Percentiles rank a stretch among this genome's conserved stretches.
Conservation (phyloP, 257 asterid genomes). For the Galeopsis tetrahit region DNA sequence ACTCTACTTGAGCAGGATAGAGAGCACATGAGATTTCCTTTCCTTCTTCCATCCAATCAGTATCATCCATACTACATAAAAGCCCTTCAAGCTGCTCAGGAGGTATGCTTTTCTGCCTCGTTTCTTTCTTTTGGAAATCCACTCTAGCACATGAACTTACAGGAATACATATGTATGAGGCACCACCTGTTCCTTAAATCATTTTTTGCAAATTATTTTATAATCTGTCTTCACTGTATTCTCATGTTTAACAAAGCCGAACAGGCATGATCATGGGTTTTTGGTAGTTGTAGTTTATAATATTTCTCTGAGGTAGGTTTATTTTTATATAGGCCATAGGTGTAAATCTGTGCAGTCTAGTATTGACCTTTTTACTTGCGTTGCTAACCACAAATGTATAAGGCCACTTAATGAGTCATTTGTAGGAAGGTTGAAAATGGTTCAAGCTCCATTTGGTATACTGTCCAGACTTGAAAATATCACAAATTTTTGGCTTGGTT, state of each 20-base stretch:
- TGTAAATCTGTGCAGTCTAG: background rate
- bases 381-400: background rate
- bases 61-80: slow-evolving; percentile 79
- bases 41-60: slow-evolving; percentile 80
- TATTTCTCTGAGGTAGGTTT: background rate
- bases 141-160: slow-evolving; percentile 1
- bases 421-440: background rate
- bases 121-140: background rate
- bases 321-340: background rate
- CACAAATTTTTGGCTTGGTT: slow-evolving; percentile 3
- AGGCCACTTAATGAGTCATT: background rate
- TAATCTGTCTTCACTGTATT: background rate
- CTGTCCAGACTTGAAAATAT: background rate
- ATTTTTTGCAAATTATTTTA: background rate
- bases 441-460: background rate
- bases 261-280: background rate
- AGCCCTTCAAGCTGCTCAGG: slow-evolving; percentile 64
- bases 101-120: slow-evolving; percentile 51
- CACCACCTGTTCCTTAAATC: background rate
- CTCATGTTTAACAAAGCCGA: background rate
- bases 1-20: slow-evolving; percentile 79
- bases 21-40: slow-evolving; percentile 72
- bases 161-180: background rate
- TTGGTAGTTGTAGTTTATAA: background rate
- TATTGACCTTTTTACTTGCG: slow-evolving; percentile 2